phyloP scores from a whole-genome alignment of 371 early-diverging fungal genomes.

The Phascolomyces articulosus region DNA sequence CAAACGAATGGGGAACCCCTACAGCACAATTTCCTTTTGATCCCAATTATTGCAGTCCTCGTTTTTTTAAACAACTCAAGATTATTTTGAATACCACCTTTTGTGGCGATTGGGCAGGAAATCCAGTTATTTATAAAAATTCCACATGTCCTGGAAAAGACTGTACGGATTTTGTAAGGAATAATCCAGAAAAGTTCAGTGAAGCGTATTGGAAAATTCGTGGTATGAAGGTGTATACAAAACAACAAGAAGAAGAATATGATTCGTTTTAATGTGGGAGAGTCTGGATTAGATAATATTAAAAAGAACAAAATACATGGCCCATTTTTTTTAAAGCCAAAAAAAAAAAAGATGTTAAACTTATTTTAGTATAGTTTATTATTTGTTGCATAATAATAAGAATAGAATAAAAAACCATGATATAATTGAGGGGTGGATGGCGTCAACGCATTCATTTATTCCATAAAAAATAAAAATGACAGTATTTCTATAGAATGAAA shows the following conservation, averaged over 20 bases:
- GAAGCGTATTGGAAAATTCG: slow-evolving; percentile 24
- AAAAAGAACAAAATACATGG: no score
- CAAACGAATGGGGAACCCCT: slow-evolving; percentile 30
- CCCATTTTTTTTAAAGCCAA: not conserved
- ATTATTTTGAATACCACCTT: slow-evolving; percentile 23
- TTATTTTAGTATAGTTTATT: no score
- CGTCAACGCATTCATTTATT: no score
- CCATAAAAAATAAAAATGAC: no score
- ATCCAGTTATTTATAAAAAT: not conserved
- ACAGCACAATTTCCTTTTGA: slow-evolving; percentile 24
- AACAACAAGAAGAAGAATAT: no score
- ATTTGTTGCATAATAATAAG: no score
- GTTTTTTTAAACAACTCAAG: slow-evolving; percentile 7
- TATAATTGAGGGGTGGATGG: no score
- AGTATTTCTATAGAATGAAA: no score
- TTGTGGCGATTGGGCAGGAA: slow-evolving; percentile 29
- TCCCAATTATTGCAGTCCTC: slow-evolving; percentile 3
- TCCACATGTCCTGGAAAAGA: slow-evolving; percentile 5
- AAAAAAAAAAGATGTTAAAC: no score
- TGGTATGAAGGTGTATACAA: slow-evolving; percentile 1
- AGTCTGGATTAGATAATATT: no score
- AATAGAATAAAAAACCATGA: no score
- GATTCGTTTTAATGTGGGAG: no score
- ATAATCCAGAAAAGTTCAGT: slow-evolving; percentile 15
- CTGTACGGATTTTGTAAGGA: slow-evolving; percentile 18